phyloP scores from a whole-genome alignment of 805 yeast species.

The Cyberlindnera galapagoensis region DNA sequence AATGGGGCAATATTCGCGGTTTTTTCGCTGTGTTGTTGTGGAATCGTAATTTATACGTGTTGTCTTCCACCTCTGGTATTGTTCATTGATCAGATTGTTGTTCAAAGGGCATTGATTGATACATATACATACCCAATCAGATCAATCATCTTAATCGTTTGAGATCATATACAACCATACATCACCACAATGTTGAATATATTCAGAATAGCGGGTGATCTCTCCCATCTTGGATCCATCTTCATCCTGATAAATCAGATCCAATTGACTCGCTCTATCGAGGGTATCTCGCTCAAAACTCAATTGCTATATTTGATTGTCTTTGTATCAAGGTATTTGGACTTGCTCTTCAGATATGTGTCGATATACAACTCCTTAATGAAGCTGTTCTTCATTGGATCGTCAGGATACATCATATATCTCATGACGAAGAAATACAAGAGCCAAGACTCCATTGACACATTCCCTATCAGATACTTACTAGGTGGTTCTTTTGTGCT shows the following conservation, averaged over 20 bases:
- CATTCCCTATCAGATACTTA: constrained; percentile 69
- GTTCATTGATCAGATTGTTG: too few relatives aligned
- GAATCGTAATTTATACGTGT: too few relatives aligned
- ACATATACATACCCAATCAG: background rate
- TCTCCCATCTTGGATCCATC: constrained; percentile 77
- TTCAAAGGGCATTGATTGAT: too few relatives aligned
- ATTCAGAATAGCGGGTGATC: constrained; percentile 55
- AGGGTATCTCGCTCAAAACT: constrained; percentile 86
- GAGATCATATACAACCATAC: too few relatives aligned
- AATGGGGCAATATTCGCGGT: too few relatives aligned
- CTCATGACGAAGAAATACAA: constrained; percentile 60
- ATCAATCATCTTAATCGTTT: too few relatives aligned
- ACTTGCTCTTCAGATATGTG: constrained; percentile 37
- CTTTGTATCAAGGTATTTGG: constrained; percentile 63
- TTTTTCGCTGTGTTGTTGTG: too few relatives aligned
- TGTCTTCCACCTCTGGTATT: too few relatives aligned
- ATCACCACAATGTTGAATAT: constrained; percentile 30
- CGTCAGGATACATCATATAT: constrained; percentile 70
- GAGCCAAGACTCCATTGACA: constrained; percentile 51
- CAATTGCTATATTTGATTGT: constrained; percentile 74
- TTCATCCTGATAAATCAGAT: constrained; percentile 71
- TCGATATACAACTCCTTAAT: constrained; percentile 72
- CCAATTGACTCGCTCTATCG: constrained; percentile 52
- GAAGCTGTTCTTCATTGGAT: constrained; percentile 74
- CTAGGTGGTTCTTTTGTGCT: constrained; percentile 53